Base-by-base conservation (phyloP, 768 basidiomycete genomes). In the Amanita rimosa region DNA sequence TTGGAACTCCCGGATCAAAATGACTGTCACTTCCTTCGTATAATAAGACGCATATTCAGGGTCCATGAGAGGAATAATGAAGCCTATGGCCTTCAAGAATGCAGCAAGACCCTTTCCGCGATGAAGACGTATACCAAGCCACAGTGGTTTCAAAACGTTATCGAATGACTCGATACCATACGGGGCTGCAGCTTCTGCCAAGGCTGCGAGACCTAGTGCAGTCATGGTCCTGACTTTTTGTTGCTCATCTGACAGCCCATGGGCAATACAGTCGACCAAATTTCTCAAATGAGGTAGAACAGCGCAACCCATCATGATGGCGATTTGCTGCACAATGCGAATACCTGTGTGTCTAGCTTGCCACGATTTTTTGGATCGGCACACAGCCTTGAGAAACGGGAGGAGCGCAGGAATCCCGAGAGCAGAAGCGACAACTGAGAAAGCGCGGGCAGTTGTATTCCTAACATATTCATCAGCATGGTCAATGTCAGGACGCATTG, bases 151-250 rank as follows among this genome's bases (percentile, higher is more conserved):
- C 58, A 96, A 74, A 2, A 99, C 96, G 60, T 91, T 86, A 62
- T 99, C 96, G 63, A 99, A 99, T 3, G 95, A 97, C 64, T 99
- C 96, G 64, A 99, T 98, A 73, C 96, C 96, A 61, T 99, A 99
- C 0, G 96, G 96, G 0, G 95, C 94, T 13, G 96, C 80, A 16
- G 96, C 94, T 64, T 98, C 96, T 8, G 96, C 96, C 39, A 99
- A 76, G 3, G 94, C 96, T 50, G 96, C 94, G 16, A 95, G 67
- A 13, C 83, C 85, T 14, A 95, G 69, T 6, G 93, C 93, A 16
- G 93, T 94, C 93, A 95, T 95, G 4, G 93, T 96, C 55, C 89
- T 74, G 44, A 96, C 93, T 60, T 96, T 96, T 64, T 94, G 91
- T 66, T 96, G 93, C 57, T 96, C 93, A 59, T 96, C 93, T 39